phyloP scores from a whole-genome alignment of 192 early-diverging fungal species.

The Backusella mclennaniae region DNA sequence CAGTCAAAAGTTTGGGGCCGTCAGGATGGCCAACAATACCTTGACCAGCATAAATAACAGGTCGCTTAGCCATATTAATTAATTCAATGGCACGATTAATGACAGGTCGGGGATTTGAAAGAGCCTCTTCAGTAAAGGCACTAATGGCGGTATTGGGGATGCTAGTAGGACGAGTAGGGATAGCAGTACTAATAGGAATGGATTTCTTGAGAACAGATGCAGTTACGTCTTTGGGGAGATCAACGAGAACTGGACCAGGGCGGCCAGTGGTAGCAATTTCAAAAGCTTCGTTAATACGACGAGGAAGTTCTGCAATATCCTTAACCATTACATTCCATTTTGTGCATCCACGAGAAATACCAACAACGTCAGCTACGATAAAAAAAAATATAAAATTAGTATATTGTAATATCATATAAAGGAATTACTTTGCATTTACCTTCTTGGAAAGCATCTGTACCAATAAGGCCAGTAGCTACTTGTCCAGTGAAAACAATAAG shows the following conservation, averaged over 20 bases:
- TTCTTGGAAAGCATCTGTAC: slow-evolving; percentile 98
- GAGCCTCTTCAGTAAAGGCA: slow-evolving; percentile 43
- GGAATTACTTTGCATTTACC: neutral
- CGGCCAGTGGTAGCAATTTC: slow-evolving; percentile 94
- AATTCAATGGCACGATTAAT: slow-evolving; percentile 77
- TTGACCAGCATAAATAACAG: slow-evolving; percentile 95
- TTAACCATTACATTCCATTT: slow-evolving; percentile 99
- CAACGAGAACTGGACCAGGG: slow-evolving; percentile 95
- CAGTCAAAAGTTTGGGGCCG: slow-evolving; percentile 77
- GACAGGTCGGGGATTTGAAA: slow-evolving; percentile 46
- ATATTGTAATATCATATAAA: neutral
- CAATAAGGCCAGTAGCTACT: slow-evolving; percentile 87
- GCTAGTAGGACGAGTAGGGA: slow-evolving; percentile 68
- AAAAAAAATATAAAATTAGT: neutral
- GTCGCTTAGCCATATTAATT: slow-evolving; percentile 86
- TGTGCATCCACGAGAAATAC: slow-evolving; percentile 94
- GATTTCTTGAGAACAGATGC: slow-evolving; percentile 82
- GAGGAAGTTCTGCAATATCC: slow-evolving; percentile 91
- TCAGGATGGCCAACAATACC: slow-evolving; percentile 82
- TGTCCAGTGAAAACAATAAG: slow-evolving; percentile 96
- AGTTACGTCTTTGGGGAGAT: slow-evolving; percentile 98
- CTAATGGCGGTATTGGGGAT: slow-evolving; percentile 49
- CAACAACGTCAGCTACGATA: slow-evolving; percentile 81
- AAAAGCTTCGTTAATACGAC: slow-evolving; percentile 98
- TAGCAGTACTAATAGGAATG: slow-evolving; percentile 70